A percentile compares a stretch with the other conserved stretches of the same genome.
Evolutionary conservation across 2,329 filamentous ascomycete species (phyloP).

Genomic region (Pseudocercospora macadamiae): DNA sequence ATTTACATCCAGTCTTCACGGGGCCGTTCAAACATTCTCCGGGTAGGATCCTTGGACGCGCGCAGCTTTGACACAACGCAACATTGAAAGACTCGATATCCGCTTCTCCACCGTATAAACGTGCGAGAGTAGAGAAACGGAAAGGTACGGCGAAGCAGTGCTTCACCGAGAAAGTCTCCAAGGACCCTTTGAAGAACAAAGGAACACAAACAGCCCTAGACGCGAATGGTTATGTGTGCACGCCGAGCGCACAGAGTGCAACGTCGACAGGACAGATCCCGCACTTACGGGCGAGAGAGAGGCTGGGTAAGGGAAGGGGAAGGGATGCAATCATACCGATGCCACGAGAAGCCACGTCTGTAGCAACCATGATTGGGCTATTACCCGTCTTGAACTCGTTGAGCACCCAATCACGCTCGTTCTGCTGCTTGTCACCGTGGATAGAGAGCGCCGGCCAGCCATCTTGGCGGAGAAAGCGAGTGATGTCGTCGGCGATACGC

Average conservation of each 20-base stretch:
- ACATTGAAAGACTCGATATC: conserved; percentile 66
- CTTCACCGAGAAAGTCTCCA: conserved; percentile 63
- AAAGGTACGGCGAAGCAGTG: conserved; percentile 62
- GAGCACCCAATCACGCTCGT: conserved; percentile 98
- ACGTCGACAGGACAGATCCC: conserved; percentile 75
- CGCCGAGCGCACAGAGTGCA: conserved; percentile 79
- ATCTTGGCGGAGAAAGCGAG: conserved; percentile 93
- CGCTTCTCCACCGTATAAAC: conserved; percentile 78
- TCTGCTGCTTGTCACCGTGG: conserved; percentile 98
- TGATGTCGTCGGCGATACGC: conserved; percentile 97
- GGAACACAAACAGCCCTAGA: conserved; percentile 83
- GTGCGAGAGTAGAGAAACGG: conserved; percentile 76
- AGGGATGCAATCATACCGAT: conserved; percentile 85
- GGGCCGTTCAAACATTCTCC: conserved; percentile 57
- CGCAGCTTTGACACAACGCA: conserved; percentile 69
- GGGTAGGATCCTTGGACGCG: conserved; percentile 69
- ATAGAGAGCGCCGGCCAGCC: conserved; percentile 98
- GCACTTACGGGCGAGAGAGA: conserved; percentile 53
- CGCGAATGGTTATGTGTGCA: conserved; percentile 78
- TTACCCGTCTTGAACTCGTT: conserved; percentile 99
- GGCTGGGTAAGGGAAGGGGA: conserved; percentile 38
- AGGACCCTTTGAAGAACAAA: conserved; percentile 86
- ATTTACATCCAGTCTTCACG: conserved; percentile 43
- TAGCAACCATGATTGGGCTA: conserved; percentile 99
- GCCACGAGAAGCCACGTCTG: conserved; percentile 97